Conservation (phyloP, 305 asterid genomes). For the Fraxinus sp. region DNA sequence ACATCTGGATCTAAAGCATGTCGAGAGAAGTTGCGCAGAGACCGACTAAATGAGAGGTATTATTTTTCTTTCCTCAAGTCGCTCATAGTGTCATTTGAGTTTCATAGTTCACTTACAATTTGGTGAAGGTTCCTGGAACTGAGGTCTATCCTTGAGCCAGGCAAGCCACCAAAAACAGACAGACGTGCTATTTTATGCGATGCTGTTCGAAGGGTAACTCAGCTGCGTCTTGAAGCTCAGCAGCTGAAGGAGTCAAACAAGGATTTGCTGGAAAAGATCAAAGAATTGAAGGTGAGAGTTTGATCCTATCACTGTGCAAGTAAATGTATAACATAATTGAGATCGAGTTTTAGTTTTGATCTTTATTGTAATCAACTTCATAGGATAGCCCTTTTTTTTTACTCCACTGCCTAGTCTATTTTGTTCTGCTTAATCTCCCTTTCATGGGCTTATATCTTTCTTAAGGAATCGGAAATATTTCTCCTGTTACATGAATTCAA, state of each 20-base stretch:
- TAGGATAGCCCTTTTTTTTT: background rate
- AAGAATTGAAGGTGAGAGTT: slow-evolving; percentile 34
- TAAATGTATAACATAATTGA: background rate
- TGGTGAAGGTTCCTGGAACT: slow-evolving; percentile 36
- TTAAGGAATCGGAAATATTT: background rate
- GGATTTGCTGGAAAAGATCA: slow-evolving; percentile 33
- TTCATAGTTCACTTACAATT: background rate
- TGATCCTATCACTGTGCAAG: background rate
- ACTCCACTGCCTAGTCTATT: background rate
- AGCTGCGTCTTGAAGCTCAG: slow-evolving; percentile 29
- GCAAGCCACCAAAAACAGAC: slow-evolving; percentile 38
- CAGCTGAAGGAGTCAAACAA: slow-evolving; percentile 37
- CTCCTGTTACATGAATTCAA: background rate
- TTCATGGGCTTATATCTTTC: background rate
- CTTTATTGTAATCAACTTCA: background rate
- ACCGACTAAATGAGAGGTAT: slow-evolving; percentile 38
- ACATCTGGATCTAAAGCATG: slow-evolving; percentile 25
- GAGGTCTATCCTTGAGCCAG: slow-evolving; percentile 37
- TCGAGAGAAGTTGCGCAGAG: slow-evolving; percentile 30
- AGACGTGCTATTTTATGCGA: slow-evolving; percentile 33
- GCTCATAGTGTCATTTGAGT: background rate
- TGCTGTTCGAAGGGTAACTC: slow-evolving; percentile 33
- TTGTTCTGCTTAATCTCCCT: background rate
- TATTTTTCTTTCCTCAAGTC: slow-evolving; percentile 11
- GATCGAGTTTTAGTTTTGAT: background rate